Evolutionary conservation across 2,329 filamentous ascomycete species (phyloP).

Genomic region (Fusarium dimerum): DNA sequence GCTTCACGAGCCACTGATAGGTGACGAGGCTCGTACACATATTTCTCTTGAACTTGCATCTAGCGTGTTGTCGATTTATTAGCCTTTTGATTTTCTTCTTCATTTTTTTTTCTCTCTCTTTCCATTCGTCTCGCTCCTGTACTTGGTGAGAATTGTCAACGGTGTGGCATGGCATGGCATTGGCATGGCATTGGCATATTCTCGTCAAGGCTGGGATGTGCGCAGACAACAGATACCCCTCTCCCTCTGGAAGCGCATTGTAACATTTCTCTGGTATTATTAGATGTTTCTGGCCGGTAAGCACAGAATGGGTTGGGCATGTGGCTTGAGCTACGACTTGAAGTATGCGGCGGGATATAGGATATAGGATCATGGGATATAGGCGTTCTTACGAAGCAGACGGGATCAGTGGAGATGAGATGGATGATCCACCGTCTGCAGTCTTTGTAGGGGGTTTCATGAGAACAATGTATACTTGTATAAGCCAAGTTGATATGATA

Average conservation of each 20-base stretch:
- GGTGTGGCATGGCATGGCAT: not conserved
- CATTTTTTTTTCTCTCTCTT: not conserved
- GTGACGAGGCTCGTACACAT: conserved; percentile 7
- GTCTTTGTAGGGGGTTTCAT: too few species aligned
- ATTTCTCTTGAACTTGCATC: conserved; percentile 27
- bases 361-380: too few species aligned
- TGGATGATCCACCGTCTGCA: too few species aligned
- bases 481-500: too few species aligned
- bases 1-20: conserved; percentile 15
- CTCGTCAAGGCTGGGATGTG: conserved; percentile 8
- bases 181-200: conserved; percentile 9
- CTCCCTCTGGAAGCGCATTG: conserved; percentile 6
- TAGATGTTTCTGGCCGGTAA: not conserved
- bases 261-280: not conserved
- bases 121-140: not conserved
- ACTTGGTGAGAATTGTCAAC: not conserved
- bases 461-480: too few species aligned
- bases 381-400: too few species aligned
- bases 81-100: not conserved
- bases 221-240: conserved; percentile 17
- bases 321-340: not conserved
- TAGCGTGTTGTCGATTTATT: conserved; percentile 29
- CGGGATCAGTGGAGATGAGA: too few species aligned
- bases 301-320: not conserved
- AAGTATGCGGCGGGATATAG: too few species aligned